A percentile compares a stretch with the other conserved stretches of the same genome.
These are phyloP conservation scores for Mycena galopus DNA, from an alignment of 768 basidiomycete genomes.

Conservation along the genomic window DNA sequence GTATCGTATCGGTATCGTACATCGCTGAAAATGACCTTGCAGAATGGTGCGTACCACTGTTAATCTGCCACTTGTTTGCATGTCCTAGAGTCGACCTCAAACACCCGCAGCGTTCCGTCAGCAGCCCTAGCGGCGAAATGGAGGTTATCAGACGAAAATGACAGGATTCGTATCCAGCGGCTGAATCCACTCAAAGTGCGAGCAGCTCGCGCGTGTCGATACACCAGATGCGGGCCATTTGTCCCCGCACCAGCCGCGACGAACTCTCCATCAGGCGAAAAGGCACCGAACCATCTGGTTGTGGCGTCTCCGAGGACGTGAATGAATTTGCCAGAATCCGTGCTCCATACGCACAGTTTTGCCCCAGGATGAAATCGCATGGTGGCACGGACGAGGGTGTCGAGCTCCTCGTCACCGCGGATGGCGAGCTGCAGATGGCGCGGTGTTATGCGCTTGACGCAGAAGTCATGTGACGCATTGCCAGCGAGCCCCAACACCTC, in stretches of 20 bases:
- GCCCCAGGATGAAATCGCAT: slow-evolving; percentile 54
- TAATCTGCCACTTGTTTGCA: slow-evolving; percentile 3
- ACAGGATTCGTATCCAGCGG: background rate
- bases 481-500: slow-evolving; percentile 97
- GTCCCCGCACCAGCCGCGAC: background rate
- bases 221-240: background rate
- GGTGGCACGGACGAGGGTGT: slow-evolving; percentile 92
- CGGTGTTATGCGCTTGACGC: slow-evolving; percentile 96
- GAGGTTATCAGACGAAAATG: background rate
- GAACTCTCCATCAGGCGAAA: background rate
- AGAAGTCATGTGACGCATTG: slow-evolving; percentile 97
- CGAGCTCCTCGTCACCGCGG: slow-evolving; percentile 97
- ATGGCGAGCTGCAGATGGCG: slow-evolving; percentile 97
- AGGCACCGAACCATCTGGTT: background rate
- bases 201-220: background rate
- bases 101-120: background rate
- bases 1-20: background rate
- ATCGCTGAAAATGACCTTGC: background rate
- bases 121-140: background rate
- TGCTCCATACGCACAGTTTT: background rate
- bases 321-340: background rate
- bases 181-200: background rate
- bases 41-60: background rate
- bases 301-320: background rate
- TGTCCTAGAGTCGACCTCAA: background rate